Conservation (phyloP, 164 flowering plant species). For the Vitis labrusca region DNA sequence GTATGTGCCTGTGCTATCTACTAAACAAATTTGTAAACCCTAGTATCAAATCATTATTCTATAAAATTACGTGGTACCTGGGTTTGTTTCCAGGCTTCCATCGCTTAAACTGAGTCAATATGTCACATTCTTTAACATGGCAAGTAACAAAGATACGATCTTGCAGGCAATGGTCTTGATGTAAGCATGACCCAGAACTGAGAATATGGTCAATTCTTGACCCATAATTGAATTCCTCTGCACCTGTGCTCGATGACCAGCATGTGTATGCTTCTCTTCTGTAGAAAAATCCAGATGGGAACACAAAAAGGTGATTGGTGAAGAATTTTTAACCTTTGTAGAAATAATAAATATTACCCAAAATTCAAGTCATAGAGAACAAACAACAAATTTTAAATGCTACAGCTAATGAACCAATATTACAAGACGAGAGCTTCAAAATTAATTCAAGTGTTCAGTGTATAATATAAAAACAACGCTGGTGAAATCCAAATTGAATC, state of each 20-base stretch:
- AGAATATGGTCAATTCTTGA: constrained; percentile 94
- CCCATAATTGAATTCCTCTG: constrained; percentile 90
- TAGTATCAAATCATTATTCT: neutral
- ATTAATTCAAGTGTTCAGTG: neutral
- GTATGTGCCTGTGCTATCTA: neutral
- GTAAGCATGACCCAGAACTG: constrained; percentile 76
- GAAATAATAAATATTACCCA: no score
- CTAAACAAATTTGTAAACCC: neutral
- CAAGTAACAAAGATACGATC: constrained; percentile 64
- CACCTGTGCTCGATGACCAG: constrained; percentile 82
- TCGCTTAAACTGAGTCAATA: constrained; percentile 71
- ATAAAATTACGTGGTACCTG: constrained; percentile 40
- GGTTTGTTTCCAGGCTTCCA: constrained; percentile 72
- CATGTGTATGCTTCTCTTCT: constrained; percentile 95
- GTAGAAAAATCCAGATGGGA: constrained; percentile 10
- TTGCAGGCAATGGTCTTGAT: constrained; percentile 40
- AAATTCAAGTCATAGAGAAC: no score
- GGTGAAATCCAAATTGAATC: neutral
- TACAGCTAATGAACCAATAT: neutral
- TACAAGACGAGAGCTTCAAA: neutral
- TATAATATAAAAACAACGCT: neutral
- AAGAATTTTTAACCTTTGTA: no score
- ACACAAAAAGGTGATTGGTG: neutral
- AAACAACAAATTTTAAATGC: neutral
- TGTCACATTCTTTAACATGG: constrained; percentile 90